Evolutionary conservation across 2,329 filamentous ascomycete genomes (phyloP), one percentile per base, ranked within the genome.

Genomic region (Coniochaeta sp.): DNA sequence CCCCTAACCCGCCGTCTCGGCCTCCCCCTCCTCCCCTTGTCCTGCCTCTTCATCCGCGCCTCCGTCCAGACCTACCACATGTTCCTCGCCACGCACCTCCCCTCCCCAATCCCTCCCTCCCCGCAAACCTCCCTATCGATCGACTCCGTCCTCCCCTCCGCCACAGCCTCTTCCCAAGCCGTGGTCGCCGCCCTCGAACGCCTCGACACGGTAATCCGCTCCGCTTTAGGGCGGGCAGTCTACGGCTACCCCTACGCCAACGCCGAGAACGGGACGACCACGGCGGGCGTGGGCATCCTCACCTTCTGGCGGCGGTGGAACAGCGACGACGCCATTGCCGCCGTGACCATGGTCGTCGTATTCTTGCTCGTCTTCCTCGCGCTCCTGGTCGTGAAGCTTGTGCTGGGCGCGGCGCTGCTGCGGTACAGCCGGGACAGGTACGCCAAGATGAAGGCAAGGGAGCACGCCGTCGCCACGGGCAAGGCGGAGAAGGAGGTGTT

Each of bases 21-120:
- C 1, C 76, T 99, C 1, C 94, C 94, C 0, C 86, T 97, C 27
- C 87, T 99, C 46, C 94, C 94, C 0, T 77, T 99, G 0, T 92
- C 91, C 1, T 97, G 91, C 60, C 83, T 99, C 47, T 96, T 99
- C 69, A 94, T 99, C 66, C 85, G 95, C 40, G 90, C 95, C 46
- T 91, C 89, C 1, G 80, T 97, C 40, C 94, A 99, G 66, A 96
- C 92, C 6, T 99, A 97, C 68, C 88, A 96, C 70, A 97, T 97
- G 92, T 95, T 97, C 63, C 79, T 97, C 13, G 89, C 91, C 3
- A 91, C 89, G 0, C 86, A 95, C 61, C 77, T 96, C 30, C 87
- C 90, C 0, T 80, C 87, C 8, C 88, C 89, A 0, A 75, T 89
- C 0, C 74, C 81, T 24, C 74, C 84, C 24, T 83, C 84, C 3